Conservation (phyloP, 305 asterid species). For the Fraxinus albicans region DNA sequence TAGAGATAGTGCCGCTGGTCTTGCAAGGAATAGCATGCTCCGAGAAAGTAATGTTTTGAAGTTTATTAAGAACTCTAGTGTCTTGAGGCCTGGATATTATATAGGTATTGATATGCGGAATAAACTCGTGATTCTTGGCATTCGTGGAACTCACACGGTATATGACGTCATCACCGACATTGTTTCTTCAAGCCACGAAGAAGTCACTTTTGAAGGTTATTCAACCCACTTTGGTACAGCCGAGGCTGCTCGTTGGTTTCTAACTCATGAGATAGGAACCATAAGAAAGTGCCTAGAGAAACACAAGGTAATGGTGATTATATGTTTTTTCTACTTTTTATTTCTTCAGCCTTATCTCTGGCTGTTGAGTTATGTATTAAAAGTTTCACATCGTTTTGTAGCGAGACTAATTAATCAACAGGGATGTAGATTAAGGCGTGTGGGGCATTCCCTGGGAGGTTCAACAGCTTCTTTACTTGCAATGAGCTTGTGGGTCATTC, state of each 20-base stretch:
- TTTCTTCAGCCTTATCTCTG: slow-evolving; percentile 3
- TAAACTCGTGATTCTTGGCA: slow-evolving; percentile 78
- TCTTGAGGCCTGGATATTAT: slow-evolving; percentile 90
- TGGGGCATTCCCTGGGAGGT: slow-evolving; percentile 97
- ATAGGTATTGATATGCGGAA: slow-evolving; percentile 73
- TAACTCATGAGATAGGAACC: slow-evolving; percentile 66
- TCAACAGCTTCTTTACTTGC: slow-evolving; percentile 91
- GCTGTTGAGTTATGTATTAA: slow-evolving; percentile 3
- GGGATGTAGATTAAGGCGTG: slow-evolving; percentile 98
- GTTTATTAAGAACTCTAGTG: slow-evolving; percentile 65
- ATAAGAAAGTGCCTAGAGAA: slow-evolving; percentile 67
- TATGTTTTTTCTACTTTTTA: slow-evolving; percentile 4
- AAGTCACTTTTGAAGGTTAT: slow-evolving; percentile 72
- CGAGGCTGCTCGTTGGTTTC: slow-evolving; percentile 97
- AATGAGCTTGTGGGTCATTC: slow-evolving; percentile 95
- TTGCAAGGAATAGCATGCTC: slow-evolving; percentile 85
- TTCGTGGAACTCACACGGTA: slow-evolving; percentile 89
- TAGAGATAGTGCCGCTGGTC: slow-evolving; percentile 55
- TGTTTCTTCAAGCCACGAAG: slow-evolving; percentile 80
- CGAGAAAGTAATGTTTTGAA: slow-evolving; percentile 72
- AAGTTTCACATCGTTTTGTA: slow-evolving; percentile 6
- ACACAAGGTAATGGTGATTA: slow-evolving; percentile 58
- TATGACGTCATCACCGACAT: slow-evolving; percentile 85
- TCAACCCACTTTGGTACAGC: slow-evolving; percentile 90
- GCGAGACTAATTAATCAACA: slow-evolving; percentile 61